Base-by-base conservation (phyloP, 2,329 filamentous ascomycete genomes). In the Colletotrichum kahawae region DNA sequence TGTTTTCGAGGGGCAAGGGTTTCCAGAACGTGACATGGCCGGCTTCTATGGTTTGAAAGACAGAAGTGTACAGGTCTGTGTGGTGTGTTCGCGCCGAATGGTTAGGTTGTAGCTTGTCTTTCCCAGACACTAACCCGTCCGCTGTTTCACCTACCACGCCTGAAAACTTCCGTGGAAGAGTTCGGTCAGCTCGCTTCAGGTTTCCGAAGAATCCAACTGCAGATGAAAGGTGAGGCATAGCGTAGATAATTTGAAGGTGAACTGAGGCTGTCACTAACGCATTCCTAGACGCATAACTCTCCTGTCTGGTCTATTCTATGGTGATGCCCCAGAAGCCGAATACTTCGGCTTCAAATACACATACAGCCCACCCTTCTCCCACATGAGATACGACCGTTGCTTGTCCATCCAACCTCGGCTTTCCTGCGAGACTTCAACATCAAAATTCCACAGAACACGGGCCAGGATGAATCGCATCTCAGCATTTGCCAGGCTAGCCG, bases 201-300 rank as follows among this genome's bases (percentile, higher is more conserved):
- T 51, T 21, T 51, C 43, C 10, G 21, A 21, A 0, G 43, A 21
- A 2, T 10, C 6, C 21, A 13, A 51, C 43, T 51, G n/a, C n/a
- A 10, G 43, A 51, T 51, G n/a, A 51, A 10, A 51, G 18, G 43
- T 0, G 0, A 51, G 24, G 24, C 24, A 6, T 7, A 4, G n/a
- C 3, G 21, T 51, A 3, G 43, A 3, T n/a, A 0, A 18, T 6
- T 51, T 13, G 3, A 7, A 10, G 1, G 1, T 6, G 1, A n/a
- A 51, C 5, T 51, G 10, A 51, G 43, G 43, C n/a, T 51, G n/a
- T 21, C 43, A 3, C 3, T 9, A 12, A 7, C 12, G 4, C 38
- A 4, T 48, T 4, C 31, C 9, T 9, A 33, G 31, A 33, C 31
- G 31, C 31, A 12, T 9, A 33, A 33, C 7, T 10, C 10, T 12